These are phyloP conservation scores for Myochromella boudieri DNA, from an alignment of 768 basidiomycete genomes.

Conservation along the genomic window DNA sequence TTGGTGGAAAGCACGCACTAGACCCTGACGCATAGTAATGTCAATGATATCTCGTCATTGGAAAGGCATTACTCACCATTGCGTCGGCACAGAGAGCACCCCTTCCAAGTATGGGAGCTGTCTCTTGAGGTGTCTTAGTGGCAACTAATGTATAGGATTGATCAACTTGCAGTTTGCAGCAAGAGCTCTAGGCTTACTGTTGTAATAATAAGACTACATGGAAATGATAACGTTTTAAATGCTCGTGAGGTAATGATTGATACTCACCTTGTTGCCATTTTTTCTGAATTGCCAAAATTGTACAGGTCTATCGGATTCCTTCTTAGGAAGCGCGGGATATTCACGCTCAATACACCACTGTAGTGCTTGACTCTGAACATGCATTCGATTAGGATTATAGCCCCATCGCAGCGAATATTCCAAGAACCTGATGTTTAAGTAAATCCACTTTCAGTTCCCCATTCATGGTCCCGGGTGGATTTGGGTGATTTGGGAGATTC, in stretches of 20 bases:
- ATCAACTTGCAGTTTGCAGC: neutral
- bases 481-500: slow-evolving; percentile 65
- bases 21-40: slow-evolving; percentile 29
- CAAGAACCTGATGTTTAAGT: slow-evolving; percentile 74
- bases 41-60: neutral
- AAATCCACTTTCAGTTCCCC: slow-evolving; percentile 73
- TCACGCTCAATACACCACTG: slow-evolving; percentile 86
- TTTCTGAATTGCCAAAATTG: slow-evolving; percentile 87
- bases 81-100: slow-evolving; percentile 91
- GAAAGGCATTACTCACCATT: slow-evolving; percentile 52
- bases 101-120: slow-evolving; percentile 64
- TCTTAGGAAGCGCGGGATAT: slow-evolving; percentile 71
- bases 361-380: slow-evolving; percentile 69
- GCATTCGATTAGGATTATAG: slow-evolving; percentile 2
- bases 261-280: slow-evolving; percentile 49
- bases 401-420: neutral
- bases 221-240: neutral
- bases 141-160: slow-evolving; percentile 49
- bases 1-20: slow-evolving; percentile 26
- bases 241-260: neutral
- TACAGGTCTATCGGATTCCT: slow-evolving; percentile 67
- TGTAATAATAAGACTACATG: slow-evolving; percentile 64
- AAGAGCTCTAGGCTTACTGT: slow-evolving; percentile 45
- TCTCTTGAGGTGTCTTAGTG: slow-evolving; percentile 75
- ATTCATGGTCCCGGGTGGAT: slow-evolving; percentile 66